Evolutionary conservation across 371 early-diverging fungal species (phyloP).

Genomic region (Rhizopus microsporus): DNA sequence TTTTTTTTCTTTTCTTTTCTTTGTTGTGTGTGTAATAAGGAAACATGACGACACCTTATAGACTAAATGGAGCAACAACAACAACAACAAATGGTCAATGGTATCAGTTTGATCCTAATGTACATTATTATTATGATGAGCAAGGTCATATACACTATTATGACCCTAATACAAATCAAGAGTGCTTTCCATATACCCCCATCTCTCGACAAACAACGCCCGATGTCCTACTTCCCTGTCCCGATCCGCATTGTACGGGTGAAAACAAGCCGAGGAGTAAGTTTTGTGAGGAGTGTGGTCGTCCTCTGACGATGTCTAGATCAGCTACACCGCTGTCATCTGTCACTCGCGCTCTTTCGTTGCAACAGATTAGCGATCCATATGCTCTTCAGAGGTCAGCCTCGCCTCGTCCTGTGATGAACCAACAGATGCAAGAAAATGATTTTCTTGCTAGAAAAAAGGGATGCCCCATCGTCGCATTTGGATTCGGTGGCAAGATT

Average conservation of each 20-base stretch:
- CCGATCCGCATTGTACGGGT: slow-evolving; percentile 60
- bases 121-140: slow-evolving; percentile 39
- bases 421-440: slow-evolving; percentile 26
- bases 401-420: slow-evolving; percentile 14
- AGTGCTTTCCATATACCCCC: slow-evolving; percentile 20
- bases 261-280: slow-evolving; percentile 67
- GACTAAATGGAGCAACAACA: neutral
- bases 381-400: slow-evolving; percentile 1
- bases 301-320: slow-evolving; percentile 50
- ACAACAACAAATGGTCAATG: slow-evolving; percentile 12
- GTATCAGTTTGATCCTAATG: slow-evolving; percentile 39
- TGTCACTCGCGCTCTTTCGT: slow-evolving; percentile 16
- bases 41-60: slow-evolving; percentile 27
- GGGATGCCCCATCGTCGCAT: slow-evolving; percentile 75
- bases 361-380: slow-evolving; percentile 11
- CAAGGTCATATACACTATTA: slow-evolving; percentile 34
- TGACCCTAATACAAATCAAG: slow-evolving; percentile 34
- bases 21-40: neutral
- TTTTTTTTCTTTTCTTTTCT: slow-evolving; percentile 4
- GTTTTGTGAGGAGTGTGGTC: slow-evolving; percentile 76
- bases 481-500: slow-evolving; percentile 89
- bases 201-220: slow-evolving; percentile 29
- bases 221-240: slow-evolving; percentile 49
- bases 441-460: slow-evolving; percentile 71
- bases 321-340: slow-evolving; percentile 42